A percentile compares a stretch with the other conserved stretches of the same genome.
These are phyloP conservation scores for Elsinoe ampelina DNA, from an alignment of 2,329 filamentous ascomycete genomes.

Conservation along the genomic window DNA sequence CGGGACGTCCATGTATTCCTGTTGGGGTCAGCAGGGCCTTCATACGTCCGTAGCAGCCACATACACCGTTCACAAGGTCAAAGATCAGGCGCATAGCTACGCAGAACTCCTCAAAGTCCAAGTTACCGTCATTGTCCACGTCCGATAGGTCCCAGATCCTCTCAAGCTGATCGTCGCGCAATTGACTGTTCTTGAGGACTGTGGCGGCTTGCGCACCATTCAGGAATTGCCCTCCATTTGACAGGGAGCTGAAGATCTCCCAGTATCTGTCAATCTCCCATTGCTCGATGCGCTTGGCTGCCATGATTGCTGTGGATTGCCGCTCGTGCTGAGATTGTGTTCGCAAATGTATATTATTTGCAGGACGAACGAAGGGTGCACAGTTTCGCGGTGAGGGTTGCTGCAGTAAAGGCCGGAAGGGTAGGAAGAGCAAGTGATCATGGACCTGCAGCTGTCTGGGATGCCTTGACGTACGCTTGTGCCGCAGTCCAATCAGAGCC, in stretches of 20 bases:
- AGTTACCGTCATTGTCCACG: constrained; percentile 91
- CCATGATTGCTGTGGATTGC: constrained; percentile 19
- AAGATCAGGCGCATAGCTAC: constrained; percentile 98
- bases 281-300: constrained; percentile 53
- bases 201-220: constrained; percentile 61
- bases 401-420: too few species aligned
- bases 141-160: constrained; percentile 95
- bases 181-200: constrained; percentile 63
- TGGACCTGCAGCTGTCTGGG: not conserved
- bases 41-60: constrained; percentile 23
- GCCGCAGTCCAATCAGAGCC: not conserved
- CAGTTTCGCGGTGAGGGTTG: too few species aligned
- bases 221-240: constrained; percentile 54
- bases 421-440: too few species aligned
- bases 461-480: not conserved
- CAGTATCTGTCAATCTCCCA: constrained; percentile 70
- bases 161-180: constrained; percentile 79
- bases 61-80: constrained; percentile 87
- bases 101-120: constrained; percentile 99
- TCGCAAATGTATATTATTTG: too few species aligned
- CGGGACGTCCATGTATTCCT: constrained; percentile 91
- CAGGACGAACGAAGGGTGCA: too few species aligned
- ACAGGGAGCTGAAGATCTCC: constrained; percentile 66
- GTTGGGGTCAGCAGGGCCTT: constrained; percentile 7
- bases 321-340: too few species aligned